These are phyloP conservation scores for Colletotrichum brevisporum DNA, from an alignment of 2,329 filamentous ascomycete genomes.

Conservation along the genomic window DNA sequence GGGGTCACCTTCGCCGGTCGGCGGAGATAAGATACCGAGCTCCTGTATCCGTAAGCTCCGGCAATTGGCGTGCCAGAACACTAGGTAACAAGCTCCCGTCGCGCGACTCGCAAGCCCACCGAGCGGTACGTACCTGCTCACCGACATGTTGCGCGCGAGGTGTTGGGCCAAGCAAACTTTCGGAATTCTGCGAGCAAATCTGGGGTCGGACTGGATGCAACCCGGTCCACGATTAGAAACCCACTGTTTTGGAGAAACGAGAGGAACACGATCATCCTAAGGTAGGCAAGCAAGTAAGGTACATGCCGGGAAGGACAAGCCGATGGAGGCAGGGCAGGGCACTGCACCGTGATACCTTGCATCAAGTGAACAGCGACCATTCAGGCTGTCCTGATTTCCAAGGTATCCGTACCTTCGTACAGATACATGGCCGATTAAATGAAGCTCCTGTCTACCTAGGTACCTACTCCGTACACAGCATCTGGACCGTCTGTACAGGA, in stretches of 20 bases:
- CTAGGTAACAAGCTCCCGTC: conserved; percentile 9
- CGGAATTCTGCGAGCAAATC: conserved; percentile 21
- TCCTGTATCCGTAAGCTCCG: conserved; percentile 30
- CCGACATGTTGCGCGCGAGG: not conserved
- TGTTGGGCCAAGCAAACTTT: conserved; percentile 9
- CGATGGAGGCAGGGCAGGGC: not conserved
- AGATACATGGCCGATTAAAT: too few relatives aligned
- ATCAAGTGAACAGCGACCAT: not conserved
- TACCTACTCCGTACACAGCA: not conserved
- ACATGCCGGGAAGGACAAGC: not conserved
- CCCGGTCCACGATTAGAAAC: conserved; percentile 6
- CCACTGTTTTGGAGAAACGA: not conserved
- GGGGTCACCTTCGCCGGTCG: conserved; percentile 31
- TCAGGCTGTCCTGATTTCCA: not conserved
- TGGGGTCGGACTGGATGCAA: conserved; percentile 30
- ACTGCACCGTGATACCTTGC: not conserved
- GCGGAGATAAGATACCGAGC: conserved; percentile 41
- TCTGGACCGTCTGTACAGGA: conserved; percentile 21
- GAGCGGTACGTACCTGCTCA: not conserved
- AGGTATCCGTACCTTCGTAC: too few relatives aligned
- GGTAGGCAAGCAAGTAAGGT: not conserved
- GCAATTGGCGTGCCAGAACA: not conserved
- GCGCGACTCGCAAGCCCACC: not conserved
- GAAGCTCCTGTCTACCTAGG: not conserved
- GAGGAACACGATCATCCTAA: not conserved